Evolutionary conservation across 495 filamentous ascomycete genomes (phyloP).

Genomic region (Xylaria cubensis): DNA sequence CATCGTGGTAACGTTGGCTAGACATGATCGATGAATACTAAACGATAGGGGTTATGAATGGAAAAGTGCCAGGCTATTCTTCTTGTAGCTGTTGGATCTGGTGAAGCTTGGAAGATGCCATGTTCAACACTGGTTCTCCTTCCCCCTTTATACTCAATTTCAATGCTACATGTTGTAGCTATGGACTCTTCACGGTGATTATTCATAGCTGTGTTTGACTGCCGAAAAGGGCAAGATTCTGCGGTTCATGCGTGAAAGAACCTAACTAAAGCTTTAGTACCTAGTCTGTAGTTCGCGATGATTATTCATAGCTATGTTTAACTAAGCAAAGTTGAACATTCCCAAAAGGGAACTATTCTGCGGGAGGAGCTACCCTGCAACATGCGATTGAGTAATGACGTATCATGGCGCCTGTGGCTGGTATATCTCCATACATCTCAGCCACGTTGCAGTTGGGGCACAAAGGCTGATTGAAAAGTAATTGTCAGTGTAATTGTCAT

Average conservation of each 20-base stretch:
- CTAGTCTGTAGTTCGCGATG: neutral
- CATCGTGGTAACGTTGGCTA: conserved; percentile 42
- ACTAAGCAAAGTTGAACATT: neutral
- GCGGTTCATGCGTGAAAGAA: conserved; percentile 9
- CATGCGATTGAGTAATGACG: neutral
- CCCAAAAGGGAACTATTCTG: conserved; percentile 20
- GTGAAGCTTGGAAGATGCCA: conserved; percentile 16
- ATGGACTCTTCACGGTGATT: neutral
- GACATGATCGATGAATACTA: conserved; percentile 1
- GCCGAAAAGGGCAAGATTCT: conserved; percentile 15
- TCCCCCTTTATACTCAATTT: conserved; percentile 2
- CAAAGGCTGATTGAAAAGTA: neutral
- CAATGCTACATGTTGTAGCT: neutral
- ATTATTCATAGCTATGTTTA: neutral
- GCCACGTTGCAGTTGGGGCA: neutral
- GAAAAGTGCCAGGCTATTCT: neutral
- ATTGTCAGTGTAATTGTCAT: conserved; percentile 27
- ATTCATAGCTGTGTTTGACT: neutral
- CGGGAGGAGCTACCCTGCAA: neutral
- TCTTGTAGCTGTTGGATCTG: neutral
- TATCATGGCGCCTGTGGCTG: neutral
- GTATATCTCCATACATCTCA: neutral
- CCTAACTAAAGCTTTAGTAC: neutral
- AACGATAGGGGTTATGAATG: neutral
- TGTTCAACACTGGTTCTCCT: neutral